Evolutionary conservation across 108 stramenopile species (phyloP).

Genomic region (Fragilaria radians): DNA sequence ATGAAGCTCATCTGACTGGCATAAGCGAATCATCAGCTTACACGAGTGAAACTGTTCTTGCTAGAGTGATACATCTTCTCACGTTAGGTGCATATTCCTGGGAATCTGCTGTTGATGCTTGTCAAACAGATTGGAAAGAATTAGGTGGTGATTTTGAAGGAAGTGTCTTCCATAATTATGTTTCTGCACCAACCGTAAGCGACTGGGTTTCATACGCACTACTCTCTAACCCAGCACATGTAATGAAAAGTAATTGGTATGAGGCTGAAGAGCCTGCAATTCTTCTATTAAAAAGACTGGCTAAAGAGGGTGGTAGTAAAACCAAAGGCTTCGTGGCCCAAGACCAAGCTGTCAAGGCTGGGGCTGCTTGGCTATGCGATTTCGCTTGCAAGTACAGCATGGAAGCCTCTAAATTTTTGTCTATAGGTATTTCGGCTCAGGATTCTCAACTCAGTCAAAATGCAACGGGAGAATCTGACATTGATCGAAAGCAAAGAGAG

Average conservation of each 20-base stretch:
- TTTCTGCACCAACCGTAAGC: slow-evolving; percentile 33
- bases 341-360: slow-evolving; percentile 58
- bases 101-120: slow-evolving; percentile 28
- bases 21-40: slow-evolving; percentile 53
- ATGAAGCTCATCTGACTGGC: too few relatives aligned
- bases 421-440: slow-evolving; percentile 5
- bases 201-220: slow-evolving; percentile 64
- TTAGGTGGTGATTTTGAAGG: slow-evolving; percentile 55
- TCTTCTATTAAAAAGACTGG: slow-evolving; percentile 45
- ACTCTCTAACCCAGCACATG: slow-evolving; percentile 34
- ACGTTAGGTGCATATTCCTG: slow-evolving; percentile 77
- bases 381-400: slow-evolving; percentile 52
- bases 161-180: slow-evolving; percentile 44
- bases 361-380: slow-evolving; percentile 74
- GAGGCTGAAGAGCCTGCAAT: slow-evolving; percentile 53
- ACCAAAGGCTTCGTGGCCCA: slow-evolving; percentile 49
- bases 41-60: slow-evolving; percentile 72
- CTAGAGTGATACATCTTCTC: slow-evolving; percentile 68
- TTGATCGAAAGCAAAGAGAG: slow-evolving; percentile 41
- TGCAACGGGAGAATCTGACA: slow-evolving; percentile 31
- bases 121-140: slow-evolving; percentile 32
- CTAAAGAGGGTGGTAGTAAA: slow-evolving; percentile 38
- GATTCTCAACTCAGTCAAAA: background rate
- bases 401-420: slow-evolving; percentile 40
- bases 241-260: slow-evolving; percentile 59